A percentile compares a stretch with the other conserved stretches of the same genome.
These are phyloP conservation scores for Trametes sanguinea DNA, from an alignment of 768 basidiomycete genomes.

Conservation along the genomic window DNA sequence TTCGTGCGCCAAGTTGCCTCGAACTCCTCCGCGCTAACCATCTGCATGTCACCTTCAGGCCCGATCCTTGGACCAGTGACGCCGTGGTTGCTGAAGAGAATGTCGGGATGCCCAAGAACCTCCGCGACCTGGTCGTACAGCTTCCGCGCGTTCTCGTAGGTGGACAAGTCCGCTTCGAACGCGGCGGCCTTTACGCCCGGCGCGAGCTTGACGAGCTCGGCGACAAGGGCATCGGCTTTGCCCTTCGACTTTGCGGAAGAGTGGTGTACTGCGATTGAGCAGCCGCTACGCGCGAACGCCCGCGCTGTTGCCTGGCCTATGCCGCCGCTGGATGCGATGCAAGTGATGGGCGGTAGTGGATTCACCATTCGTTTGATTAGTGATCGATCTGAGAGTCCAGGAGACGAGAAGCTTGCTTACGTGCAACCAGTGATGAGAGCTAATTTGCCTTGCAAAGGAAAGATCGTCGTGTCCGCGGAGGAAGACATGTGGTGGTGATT, in stretches of 20 bases:
- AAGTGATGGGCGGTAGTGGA: background rate
- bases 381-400: background rate
- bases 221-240: conserved; percentile 43
- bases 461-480: background rate
- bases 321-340: conserved; percentile 42
- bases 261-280: conserved; percentile 53
- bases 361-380: background rate
- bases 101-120: conserved; percentile 49
- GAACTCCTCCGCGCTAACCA: conserved; percentile 46
- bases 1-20: conserved; percentile 51
- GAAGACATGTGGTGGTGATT: background rate
- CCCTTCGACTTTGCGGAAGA: conserved; percentile 37
- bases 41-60: conserved; percentile 46
- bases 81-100: conserved; percentile 56
- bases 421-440: conserved; percentile 42
- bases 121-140: conserved; percentile 46
- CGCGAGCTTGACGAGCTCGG: conserved; percentile 33
- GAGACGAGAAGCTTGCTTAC: conserved; percentile 26
- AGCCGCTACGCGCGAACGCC: conserved; percentile 45
- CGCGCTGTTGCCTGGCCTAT: conserved; percentile 54
- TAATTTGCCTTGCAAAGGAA: conserved; percentile 35
- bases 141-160: conserved; percentile 47
- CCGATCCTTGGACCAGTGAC: conserved; percentile 45
- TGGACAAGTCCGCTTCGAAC: conserved; percentile 50
- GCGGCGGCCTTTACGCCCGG: conserved; percentile 42